phyloP scores from a whole-genome alignment of 257 asterid genomes.

The Jacaranda mimosifolia region DNA sequence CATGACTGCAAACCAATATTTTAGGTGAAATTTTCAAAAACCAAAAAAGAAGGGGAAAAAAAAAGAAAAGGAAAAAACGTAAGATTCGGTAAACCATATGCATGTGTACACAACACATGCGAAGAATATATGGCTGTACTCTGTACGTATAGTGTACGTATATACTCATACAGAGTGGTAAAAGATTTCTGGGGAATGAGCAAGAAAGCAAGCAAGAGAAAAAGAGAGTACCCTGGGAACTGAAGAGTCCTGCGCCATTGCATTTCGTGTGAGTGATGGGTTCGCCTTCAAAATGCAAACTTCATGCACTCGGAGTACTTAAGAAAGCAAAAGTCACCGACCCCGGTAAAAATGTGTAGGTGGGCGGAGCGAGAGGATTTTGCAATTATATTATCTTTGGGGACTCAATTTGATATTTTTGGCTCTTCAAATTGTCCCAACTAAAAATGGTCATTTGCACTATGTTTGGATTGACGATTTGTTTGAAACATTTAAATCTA shows the following conservation, averaged over 20 bases:
- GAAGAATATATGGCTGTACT: too few species aligned
- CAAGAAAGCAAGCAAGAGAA: background rate
- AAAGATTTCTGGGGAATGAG: background rate
- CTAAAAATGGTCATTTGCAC: background rate
- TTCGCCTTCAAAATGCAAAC: background rate
- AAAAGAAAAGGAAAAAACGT: background rate
- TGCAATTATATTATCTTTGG: background rate
- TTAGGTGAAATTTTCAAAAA: background rate
- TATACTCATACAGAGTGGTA: background rate
- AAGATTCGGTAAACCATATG: background rate
- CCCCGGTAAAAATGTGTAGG: too few species aligned
- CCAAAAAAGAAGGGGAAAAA: too few species aligned
- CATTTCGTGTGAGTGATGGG: background rate
- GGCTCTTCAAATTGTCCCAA: background rate
- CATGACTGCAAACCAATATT: background rate
- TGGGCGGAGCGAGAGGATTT: background rate
- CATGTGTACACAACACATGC: background rate
- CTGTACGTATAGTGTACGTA: background rate
- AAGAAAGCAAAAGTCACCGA: background rate
- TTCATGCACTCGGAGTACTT: background rate
- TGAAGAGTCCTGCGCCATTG: slow-evolving; percentile 16
- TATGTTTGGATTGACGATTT: background rate
- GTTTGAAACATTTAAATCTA: too few species aligned
- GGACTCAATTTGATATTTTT: background rate
- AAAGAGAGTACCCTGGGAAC: slow-evolving; percentile 15